phyloP scores from a whole-genome alignment of 108 stramenopile species.

The Hondaea fermentalgiana region DNA sequence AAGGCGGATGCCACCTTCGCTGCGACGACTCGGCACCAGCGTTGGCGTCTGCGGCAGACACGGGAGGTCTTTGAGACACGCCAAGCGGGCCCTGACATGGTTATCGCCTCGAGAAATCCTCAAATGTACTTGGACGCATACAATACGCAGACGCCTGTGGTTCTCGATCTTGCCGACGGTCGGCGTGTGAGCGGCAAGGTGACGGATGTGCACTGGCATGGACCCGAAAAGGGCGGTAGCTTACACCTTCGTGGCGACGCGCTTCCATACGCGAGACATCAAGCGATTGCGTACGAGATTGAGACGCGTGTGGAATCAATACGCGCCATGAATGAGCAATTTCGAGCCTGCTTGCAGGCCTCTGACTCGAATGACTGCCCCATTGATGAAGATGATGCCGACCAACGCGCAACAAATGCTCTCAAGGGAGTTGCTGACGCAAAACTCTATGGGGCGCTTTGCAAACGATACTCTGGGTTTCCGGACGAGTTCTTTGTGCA shows the following conservation, averaged over 20 bases:
- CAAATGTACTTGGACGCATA: too few relatives aligned
- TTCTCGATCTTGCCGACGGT: too few relatives aligned
- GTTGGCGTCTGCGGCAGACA: neutral
- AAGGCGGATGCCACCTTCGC: neutral
- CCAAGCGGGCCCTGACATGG: too few relatives aligned
- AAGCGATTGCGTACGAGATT: neutral
- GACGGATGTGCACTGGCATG: neutral
- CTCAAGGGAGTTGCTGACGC: too few relatives aligned
- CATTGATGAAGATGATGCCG: too few relatives aligned
- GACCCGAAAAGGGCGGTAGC: neutral
- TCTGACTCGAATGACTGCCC: neutral
- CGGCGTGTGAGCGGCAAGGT: neutral
- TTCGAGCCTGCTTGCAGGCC: neutral
- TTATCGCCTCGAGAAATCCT: too few relatives aligned
- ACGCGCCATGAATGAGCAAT: neutral
- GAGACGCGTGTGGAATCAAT: neutral
- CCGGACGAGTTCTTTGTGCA: neutral
- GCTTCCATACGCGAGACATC: neutral
- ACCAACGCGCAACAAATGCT: too few relatives aligned
- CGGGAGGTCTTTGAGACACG: neutral
- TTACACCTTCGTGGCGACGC: neutral
- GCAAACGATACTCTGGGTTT: neutral
- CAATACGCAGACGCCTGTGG: neutral
- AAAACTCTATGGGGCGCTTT: neutral
- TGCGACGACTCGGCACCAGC: neutral